Percentiles rank a stretch among this genome's conserved stretches.
phyloP scores from a whole-genome alignment of 257 asterid genomes.

The Fraxinus quadrangulata region DNA sequence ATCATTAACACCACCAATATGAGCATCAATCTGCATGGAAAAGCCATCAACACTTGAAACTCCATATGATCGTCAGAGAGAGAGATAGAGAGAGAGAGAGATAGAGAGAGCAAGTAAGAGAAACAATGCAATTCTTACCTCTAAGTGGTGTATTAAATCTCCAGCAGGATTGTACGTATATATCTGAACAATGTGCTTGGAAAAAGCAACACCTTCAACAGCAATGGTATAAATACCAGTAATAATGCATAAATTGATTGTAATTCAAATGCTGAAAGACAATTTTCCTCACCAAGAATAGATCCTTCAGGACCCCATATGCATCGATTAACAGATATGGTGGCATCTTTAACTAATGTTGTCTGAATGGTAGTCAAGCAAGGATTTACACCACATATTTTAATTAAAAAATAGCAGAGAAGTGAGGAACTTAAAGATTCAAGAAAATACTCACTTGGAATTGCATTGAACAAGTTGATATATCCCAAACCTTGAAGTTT shows the following conservation, averaged over 20 bases:
- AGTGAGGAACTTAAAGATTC: background rate
- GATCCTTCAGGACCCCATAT: conserved; percentile 98
- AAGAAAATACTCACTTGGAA: conserved; percentile 66
- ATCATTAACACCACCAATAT: conserved; percentile 88
- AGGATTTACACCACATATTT: conserved; percentile 8
- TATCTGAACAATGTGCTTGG: conserved; percentile 90
- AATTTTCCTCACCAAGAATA: conserved; percentile 66
- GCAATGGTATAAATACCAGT: conserved; percentile 28
- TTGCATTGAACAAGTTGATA: conserved; percentile 82
- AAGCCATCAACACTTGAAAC: conserved; percentile 21
- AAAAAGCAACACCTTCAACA: conserved; percentile 80
- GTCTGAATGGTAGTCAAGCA: conserved; percentile 50
- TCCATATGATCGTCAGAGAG: conserved; percentile 1
- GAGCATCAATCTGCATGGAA: conserved; percentile 79
- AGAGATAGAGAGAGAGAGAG: background rate
- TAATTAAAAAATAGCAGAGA: background rate
- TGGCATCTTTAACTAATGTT: conserved; percentile 84
- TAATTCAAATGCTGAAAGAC: conserved; percentile 1
- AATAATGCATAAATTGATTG: background rate
- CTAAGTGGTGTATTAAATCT: conserved; percentile 83
- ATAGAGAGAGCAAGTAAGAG: too few relatives aligned
- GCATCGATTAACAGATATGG: conserved; percentile 86
- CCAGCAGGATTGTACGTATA: conserved; percentile 76
- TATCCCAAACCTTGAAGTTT: conserved; percentile 86
- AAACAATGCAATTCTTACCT: conserved; percentile 48